Base-by-base conservation (phyloP, 2,329 filamentous ascomycete species). In the Trichocomaceae sp. region DNA sequence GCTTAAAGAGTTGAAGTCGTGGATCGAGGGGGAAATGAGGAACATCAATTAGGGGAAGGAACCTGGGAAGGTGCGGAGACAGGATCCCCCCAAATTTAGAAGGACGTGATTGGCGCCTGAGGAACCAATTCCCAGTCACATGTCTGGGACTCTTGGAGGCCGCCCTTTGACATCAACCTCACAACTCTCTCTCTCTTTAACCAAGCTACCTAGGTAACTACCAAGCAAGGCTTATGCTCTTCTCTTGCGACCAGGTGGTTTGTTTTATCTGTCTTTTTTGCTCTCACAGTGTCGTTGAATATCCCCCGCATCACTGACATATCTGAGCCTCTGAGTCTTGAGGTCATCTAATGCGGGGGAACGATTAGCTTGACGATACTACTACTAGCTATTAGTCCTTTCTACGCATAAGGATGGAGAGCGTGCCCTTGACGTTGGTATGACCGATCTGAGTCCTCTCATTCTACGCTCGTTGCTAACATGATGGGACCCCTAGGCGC, bases 341-440 rank as follows among this genome's bases (percentile, higher is more conserved):
- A 15, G 15, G 31, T 35, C 17, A 42, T 42, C 17, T 41, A n/a
- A 20, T 41, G 39, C 39, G 39, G 17, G 12, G 17, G 39, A 10
- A 17, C 2, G 19, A 20, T 42, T 17, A 42, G 17, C 8, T 20
- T n/a, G 19, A n/a, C 37, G 13, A 35, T 35, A 35, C 12, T 8
- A 33, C 29, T 5, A 15, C 26, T 9, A 29, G 26, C 26, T 33
- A 2, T 9, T 33, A 5, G 15, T 17, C 39, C 19, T 22, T 20
- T 17, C 12, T 26, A 26, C 8, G 17, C 23, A 26, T 26, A 26
- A 26, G 23, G 53, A 90, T 90, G 87, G 87, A 90, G 67, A 77
- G 80, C 29, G 82, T 87, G 55, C 80, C 85, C 44, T 72, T 90
- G 61, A 85, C 80, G 64, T 77, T 86, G 74, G 84, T 85, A 75